phyloP scores from a whole-genome alignment of 225 moss, liverwort and hornwort species.

The Straminergon stramineum region DNA sequence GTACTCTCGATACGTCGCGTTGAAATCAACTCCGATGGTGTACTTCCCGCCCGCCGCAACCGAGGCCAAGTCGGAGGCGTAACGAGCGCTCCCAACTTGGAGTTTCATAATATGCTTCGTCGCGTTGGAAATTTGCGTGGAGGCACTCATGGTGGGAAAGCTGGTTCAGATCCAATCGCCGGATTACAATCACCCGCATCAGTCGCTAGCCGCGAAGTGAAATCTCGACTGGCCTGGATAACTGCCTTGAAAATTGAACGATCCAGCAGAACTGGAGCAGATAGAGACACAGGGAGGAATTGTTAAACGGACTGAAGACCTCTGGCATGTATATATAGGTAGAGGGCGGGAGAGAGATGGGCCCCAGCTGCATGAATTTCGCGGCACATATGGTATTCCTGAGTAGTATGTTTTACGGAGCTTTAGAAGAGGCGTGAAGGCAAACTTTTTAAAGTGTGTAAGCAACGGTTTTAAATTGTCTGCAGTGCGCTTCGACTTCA shows the following conservation, averaged over 20 bases:
- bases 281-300: not conserved
- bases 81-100: slow-evolving; percentile 6
- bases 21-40: slow-evolving; percentile 7
- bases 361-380: no score
- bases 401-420: not conserved
- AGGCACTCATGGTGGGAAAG: slow-evolving; percentile 6
- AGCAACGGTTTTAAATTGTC: not conserved
- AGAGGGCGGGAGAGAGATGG: no score
- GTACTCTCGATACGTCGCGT: slow-evolving; percentile 37
- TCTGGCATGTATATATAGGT: not conserved
- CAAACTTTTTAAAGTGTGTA: not conserved
- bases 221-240: not conserved
- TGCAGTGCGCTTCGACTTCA: not conserved
- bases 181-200: not conserved
- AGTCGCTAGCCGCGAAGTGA: not conserved
- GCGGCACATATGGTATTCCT: not conserved
- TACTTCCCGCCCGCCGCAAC: slow-evolving; percentile 5
- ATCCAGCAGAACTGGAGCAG: not conserved
- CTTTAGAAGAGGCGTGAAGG: not conserved
- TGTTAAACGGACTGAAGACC: not conserved
- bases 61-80: not conserved
- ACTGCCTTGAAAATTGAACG: not conserved
- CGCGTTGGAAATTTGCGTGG: slow-evolving; percentile 17
- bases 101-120: slow-evolving; percentile 9
- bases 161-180: not conserved